Evolutionary conservation across 768 basidiomycete genomes (phyloP), one percentile per base, ranked within the genome.

Genomic region (Kwoniella mangroviensis): DNA sequence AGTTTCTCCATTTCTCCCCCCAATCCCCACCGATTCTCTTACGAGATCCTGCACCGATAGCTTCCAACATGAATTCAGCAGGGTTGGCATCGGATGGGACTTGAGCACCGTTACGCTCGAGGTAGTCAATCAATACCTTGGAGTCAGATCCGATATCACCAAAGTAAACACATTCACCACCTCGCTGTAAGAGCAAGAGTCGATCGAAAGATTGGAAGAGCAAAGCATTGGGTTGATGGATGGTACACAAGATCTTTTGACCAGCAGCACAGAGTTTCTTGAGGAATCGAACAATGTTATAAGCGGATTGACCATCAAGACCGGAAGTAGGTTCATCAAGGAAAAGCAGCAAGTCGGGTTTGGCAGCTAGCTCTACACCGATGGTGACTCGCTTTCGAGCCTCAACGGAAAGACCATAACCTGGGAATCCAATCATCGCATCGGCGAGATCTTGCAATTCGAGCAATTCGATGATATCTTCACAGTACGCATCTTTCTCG

Each of bases 321-420:
- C 93, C 92, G 13, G 91, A 90, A 0, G 93, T 95, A 0, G 94
- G 94, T 80, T 95, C 93, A 77, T 94, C 93, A 43, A 93, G 83
- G 85, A 95, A 94, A 19, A 95, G 86, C 0, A 96, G 85, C 0
- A 94, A 84, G 74, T 90, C 88, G 0, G 92, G 92, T 79, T 93
- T 94, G 5, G 92, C 91, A 57, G 92, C 92, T 12, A 95, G 85
- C 79, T 94, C 92, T 43, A 94, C 92, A 26, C 88, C 93, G 68
- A 94, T 94, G 0, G 92, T 94, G 0, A 91, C 89, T 9, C 92
- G 87, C 83, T 94, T 95, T 59, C 88, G 86, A 70, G 90, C 88
- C 73, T 93, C 91, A 22, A 90, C 87, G 53, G 78, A 82, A 24
- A 86, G 80, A 73, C 87, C 89, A 79, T 88, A 88, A 17, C 85